phyloP scores from a whole-genome alignment of 495 filamentous ascomycete species.

The Amorphotheca resinae region DNA sequence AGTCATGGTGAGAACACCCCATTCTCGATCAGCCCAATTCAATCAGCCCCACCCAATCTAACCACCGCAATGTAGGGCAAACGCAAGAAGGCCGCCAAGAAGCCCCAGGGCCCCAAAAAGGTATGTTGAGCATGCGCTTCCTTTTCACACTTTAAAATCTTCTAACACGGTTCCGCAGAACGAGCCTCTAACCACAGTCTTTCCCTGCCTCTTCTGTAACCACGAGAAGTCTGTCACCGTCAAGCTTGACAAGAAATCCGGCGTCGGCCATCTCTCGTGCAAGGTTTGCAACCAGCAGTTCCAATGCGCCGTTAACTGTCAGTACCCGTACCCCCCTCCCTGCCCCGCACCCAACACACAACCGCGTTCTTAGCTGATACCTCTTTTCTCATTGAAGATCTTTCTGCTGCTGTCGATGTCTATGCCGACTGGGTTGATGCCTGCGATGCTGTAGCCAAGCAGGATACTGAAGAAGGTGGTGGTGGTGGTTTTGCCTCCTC shows the following conservation, averaged over 20 bases:
- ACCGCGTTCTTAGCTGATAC: neutral
- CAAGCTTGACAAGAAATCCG: constrained; percentile 83
- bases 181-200: constrained; percentile 75
- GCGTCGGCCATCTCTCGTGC: constrained; percentile 71
- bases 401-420: constrained; percentile 83
- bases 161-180: constrained; percentile 35
- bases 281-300: constrained; percentile 90
- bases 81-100: constrained; percentile 84
- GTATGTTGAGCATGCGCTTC: constrained; percentile 31
- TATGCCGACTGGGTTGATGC: constrained; percentile 98
- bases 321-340: constrained; percentile 20
- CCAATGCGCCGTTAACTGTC: constrained; percentile 87
- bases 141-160: neutral
- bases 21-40: too few relatives aligned
- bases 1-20: too few relatives aligned
- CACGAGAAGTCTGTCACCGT: constrained; percentile 84
- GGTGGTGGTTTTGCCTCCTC: constrained; percentile 5
- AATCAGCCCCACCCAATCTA: neutral
- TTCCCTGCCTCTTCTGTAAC: constrained; percentile 97
- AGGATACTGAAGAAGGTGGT: constrained; percentile 20
- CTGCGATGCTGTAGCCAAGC: constrained; percentile 68
- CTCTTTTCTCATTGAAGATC: constrained; percentile 18
- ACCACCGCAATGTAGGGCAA: constrained; percentile 52
- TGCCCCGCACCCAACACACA: neutral
- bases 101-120: constrained; percentile 76